Evolutionary conservation across 148 eudicot genomes (phyloP).

Genomic region (Fagopyrum tataricum): DNA sequence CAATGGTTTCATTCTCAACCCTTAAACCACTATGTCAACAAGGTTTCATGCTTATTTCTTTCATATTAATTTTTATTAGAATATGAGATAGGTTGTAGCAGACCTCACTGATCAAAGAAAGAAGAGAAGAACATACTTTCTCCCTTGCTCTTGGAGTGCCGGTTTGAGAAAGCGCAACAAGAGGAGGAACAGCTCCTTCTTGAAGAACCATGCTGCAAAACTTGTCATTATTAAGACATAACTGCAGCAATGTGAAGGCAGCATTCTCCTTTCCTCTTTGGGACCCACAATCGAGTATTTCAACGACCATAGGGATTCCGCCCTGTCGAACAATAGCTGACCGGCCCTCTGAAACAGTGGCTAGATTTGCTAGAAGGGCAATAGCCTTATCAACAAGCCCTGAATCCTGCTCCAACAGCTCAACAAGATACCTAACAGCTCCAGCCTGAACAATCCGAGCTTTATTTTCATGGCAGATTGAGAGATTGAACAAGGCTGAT

Average conservation of each 20-base stretch:
- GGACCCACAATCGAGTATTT: conserved; percentile 75
- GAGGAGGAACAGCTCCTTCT: conserved; percentile 98
- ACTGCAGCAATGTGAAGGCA: conserved; percentile 67
- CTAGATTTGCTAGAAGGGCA: conserved; percentile 83
- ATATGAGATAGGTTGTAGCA: too few species aligned
- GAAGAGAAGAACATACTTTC: conserved; percentile 45
- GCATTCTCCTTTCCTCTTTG: conserved; percentile 93
- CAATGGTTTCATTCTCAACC: too few species aligned
- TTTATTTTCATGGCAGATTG: conserved; percentile 88
- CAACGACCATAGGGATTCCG: conserved; percentile 75
- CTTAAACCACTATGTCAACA: too few species aligned
- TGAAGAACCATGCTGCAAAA: conserved; percentile 75
- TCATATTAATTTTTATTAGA: too few species aligned
- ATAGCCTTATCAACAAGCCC: conserved; percentile 88
- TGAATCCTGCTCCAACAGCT: conserved; percentile 49
- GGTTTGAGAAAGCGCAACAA: conserved; percentile 79
- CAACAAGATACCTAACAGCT: conserved; percentile 69
- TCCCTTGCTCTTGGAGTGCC: conserved; percentile 93
- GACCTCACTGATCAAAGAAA: too few species aligned
- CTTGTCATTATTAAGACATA: conserved; percentile 68
- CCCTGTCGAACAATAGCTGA: conserved; percentile 60
- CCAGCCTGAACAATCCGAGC: conserved; percentile 87
- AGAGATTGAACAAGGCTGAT: conserved; percentile 79
- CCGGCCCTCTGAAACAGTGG: conserved; percentile 65
- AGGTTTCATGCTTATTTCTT: too few species aligned